phyloP scores from a whole-genome alignment of 2,329 filamentous ascomycete species.

The Plenodomus lindquistii region DNA sequence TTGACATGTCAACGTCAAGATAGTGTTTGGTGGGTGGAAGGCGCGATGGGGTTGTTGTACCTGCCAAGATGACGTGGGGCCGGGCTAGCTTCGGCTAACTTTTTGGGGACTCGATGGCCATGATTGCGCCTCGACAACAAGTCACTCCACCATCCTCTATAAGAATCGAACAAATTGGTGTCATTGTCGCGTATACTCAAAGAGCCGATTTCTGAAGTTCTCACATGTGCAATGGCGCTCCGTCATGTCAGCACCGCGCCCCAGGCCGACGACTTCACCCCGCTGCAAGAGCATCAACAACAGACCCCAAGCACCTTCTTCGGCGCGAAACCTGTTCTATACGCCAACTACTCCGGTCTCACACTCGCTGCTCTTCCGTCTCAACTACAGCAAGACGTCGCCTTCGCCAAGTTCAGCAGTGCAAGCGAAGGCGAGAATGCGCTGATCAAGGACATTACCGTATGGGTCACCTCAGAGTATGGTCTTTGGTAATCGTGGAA shows the following conservation, averaged over 20 bases:
- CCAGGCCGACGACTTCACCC: slow-evolving; percentile 62
- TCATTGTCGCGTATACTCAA: neutral
- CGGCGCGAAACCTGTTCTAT: slow-evolving; percentile 70
- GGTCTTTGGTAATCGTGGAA: neutral
- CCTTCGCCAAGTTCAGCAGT: slow-evolving; percentile 50
- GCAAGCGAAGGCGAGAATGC: slow-evolving; percentile 30
- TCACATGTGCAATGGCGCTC: slow-evolving; percentile 37
- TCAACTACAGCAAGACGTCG: slow-evolving; percentile 56
- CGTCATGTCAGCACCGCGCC: slow-evolving; percentile 62
- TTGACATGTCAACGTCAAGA: no score
- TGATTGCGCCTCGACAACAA: neutral
- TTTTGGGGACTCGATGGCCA: slow-evolving; percentile 17
- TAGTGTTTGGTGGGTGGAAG: neutral
- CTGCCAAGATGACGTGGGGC: slow-evolving; percentile 14
- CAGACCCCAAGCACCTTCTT: slow-evolving; percentile 75
- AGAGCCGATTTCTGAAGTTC: neutral
- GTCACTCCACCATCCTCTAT: neutral
- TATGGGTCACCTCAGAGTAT: slow-evolving; percentile 55
- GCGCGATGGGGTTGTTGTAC: slow-evolving; percentile 7
- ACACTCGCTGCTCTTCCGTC: slow-evolving; percentile 62
- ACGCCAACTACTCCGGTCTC: slow-evolving; percentile 62
- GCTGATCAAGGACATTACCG: slow-evolving; percentile 46
- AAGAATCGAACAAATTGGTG: neutral
- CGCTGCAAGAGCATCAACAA: slow-evolving; percentile 69
- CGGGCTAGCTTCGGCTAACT: slow-evolving; percentile 21